These are phyloP conservation scores for Suillus subalutaceus DNA, from an alignment of 768 basidiomycete species.

Conservation along the genomic window DNA sequence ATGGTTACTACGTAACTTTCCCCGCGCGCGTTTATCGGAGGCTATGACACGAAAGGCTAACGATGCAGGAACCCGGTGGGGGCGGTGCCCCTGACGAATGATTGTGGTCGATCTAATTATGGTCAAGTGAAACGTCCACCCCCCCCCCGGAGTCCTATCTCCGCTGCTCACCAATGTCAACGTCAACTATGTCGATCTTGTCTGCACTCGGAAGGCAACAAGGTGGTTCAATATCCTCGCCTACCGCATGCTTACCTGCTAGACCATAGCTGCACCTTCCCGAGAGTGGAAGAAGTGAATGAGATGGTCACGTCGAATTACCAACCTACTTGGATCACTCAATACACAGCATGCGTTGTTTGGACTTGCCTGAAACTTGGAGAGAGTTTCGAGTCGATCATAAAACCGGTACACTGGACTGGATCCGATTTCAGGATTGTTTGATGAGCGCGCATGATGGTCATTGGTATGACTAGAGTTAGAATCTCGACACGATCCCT, in stretches of 20 bases:
- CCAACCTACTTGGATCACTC: neutral
- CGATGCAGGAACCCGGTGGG: neutral
- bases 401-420: neutral
- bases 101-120: neutral
- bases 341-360: neutral
- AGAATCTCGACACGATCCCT: neutral
- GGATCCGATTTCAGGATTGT: neutral
- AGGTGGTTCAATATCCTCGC: neutral
- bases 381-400: neutral
- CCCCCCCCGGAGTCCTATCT: no score
- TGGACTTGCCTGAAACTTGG: neutral
- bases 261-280: neutral
- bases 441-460: neutral
- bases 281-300: neutral
- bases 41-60: neutral
- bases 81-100: slow-evolving; percentile 4
- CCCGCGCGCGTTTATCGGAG: neutral
- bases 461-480: neutral
- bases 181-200: neutral
- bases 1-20: neutral
- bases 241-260: neutral
- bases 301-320: neutral
- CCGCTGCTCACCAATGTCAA: no score
- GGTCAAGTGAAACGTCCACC: neutral
- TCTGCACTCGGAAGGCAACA: neutral